Conservation (phyloP, 164 flowering plant genomes). For the Umbellularia californica region DNA sequence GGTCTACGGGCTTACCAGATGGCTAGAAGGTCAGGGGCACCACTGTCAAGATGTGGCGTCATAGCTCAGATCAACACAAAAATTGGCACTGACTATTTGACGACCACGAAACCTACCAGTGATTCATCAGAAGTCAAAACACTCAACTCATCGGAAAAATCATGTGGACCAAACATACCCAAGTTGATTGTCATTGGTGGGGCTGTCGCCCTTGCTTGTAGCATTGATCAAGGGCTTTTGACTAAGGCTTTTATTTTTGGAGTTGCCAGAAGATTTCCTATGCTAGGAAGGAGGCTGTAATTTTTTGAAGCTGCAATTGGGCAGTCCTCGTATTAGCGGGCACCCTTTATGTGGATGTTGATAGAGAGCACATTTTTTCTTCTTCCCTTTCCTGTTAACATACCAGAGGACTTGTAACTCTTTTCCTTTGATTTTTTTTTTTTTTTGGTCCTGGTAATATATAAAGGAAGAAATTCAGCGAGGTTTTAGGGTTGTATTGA, state of each 20-base stretch:
- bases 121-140: constrained; percentile 27
- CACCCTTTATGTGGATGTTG: neutral
- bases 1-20: constrained; percentile 58
- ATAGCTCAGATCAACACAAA: constrained; percentile 68
- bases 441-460: no score
- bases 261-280: constrained; percentile 67
- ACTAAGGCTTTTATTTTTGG: constrained; percentile 84
- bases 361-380: neutral
- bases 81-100: constrained; percentile 43
- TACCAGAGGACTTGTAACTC: neutral
- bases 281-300: constrained; percentile 52
- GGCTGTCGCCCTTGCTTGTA: constrained; percentile 70
- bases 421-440: neutral
- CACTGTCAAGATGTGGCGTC: constrained; percentile 38
- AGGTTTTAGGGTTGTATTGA: no score
- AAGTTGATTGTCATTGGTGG: constrained; percentile 66
- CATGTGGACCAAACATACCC: constrained; percentile 42
- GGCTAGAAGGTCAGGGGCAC: constrained; percentile 36
- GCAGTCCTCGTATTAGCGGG: no score
- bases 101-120: constrained; percentile 28
- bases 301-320: neutral
- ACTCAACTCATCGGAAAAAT: constrained; percentile 28
- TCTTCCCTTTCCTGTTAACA: neutral
- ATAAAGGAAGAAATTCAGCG: no score
- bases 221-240: constrained; percentile 70